These are phyloP conservation scores for Lachancea sp. DNA, from an alignment of 805 yeast genomes.

Conservation along the genomic window DNA sequence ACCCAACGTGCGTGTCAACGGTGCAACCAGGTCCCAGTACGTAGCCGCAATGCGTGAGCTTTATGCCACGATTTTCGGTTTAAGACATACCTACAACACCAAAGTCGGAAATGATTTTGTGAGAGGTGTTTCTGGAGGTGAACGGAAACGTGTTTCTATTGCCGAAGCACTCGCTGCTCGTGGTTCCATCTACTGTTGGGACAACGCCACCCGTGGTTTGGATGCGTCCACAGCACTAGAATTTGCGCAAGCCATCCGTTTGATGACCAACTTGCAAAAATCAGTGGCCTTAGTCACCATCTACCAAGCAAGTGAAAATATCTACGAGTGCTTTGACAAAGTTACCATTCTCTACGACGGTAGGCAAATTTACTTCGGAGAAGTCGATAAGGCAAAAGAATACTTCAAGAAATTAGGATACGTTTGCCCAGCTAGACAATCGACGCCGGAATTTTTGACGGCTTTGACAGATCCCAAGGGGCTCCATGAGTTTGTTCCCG, in stretches of 20 bases:
- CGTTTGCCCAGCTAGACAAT: conserved; percentile 49
- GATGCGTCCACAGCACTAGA: conserved; percentile 73
- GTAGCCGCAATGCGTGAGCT: conserved; percentile 37
- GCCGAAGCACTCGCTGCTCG: conserved; percentile 60
- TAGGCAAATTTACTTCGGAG: conserved; percentile 52
- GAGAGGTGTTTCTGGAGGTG: conserved; percentile 71
- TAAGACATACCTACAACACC: conserved; percentile 48
- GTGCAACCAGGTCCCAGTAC: conserved; percentile 42
- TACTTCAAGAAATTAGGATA: conserved; percentile 54
- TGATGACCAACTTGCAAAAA: conserved; percentile 43
- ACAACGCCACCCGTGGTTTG: conserved; percentile 72
- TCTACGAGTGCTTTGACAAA: conserved; percentile 48
- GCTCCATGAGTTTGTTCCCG: conserved; percentile 31
- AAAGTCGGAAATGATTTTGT: conserved; percentile 51
- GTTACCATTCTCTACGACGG: conserved; percentile 50
- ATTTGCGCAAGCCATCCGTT: conserved; percentile 52
- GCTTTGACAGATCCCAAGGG: conserved; percentile 55
- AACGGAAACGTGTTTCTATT: conserved; percentile 67
- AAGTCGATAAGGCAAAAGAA: conserved; percentile 39
- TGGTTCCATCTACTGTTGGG: conserved; percentile 56
- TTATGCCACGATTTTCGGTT: conserved; percentile 42
- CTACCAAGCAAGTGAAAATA: conserved; percentile 54
- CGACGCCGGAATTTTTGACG: conserved; percentile 58
- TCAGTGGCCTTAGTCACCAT: conserved; percentile 55
- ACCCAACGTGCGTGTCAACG: conserved; percentile 48